Evolutionary conservation across 257 asterid genomes (phyloP).

Genomic region (Solanum pinnatisectum): DNA sequence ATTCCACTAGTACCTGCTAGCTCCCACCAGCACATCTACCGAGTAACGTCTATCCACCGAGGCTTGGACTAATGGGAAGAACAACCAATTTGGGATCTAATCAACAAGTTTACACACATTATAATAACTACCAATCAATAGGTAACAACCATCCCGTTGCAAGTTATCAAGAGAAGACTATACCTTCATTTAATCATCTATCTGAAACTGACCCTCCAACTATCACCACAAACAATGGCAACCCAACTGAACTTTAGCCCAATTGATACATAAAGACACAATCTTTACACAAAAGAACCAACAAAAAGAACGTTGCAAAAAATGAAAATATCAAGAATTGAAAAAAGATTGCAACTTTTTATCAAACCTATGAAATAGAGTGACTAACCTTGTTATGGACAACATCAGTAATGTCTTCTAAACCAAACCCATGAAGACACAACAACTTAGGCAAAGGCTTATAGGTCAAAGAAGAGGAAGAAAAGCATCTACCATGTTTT

Average conservation of each 20-base stretch:
- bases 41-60: not conserved
- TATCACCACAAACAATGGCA: not conserved
- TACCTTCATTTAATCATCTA: not conserved
- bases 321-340: not conserved
- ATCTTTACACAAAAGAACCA: not conserved
- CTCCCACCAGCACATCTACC: not conserved
- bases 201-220: not conserved
- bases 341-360: not conserved
- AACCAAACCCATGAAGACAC: not conserved
- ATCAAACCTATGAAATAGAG: not conserved
- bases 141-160: not conserved
- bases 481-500: not conserved
- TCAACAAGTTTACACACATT: not conserved
- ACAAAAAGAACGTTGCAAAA: not conserved
- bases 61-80: not conserved
- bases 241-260: not conserved
- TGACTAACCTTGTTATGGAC: not conserved
- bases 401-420: not conserved
- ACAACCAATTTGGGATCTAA: not conserved
- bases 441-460: not conserved
- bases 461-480: not conserved
- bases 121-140: not conserved
- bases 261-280: not conserved
- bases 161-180: not conserved
- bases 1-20: not conserved